Conservation (phyloP, 2,329 filamentous ascomycete genomes). For the Colletotrichum sp. region DNA sequence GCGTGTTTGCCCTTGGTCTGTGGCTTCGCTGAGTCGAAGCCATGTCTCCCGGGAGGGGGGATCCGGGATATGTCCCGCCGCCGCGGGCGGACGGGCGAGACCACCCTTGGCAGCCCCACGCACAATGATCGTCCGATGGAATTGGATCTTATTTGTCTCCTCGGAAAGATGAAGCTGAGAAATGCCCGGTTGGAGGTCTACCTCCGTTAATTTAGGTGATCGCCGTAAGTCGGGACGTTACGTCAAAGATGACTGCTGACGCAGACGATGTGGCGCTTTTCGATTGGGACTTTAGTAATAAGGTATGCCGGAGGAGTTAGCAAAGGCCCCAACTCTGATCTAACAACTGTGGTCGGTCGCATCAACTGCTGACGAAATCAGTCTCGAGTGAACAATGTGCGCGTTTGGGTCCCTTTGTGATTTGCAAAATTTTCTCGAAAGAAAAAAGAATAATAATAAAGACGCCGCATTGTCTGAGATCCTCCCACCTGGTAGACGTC, state of each 20-base stretch:
- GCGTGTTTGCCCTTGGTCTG: background rate
- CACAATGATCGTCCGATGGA: background rate
- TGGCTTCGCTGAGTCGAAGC: background rate
- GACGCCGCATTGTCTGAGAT: conserved; percentile 9
- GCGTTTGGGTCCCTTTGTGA: background rate
- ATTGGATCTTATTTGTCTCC: background rate
- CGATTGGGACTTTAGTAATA: background rate
- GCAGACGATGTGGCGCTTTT: background rate
- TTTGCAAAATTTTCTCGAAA: background rate
- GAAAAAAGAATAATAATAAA: conserved; percentile 10
- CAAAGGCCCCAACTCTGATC: background rate
- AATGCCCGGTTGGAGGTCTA: background rate
- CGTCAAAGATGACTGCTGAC: background rate
- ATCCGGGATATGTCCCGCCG: background rate
- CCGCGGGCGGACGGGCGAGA: background rate
- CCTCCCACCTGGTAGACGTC: background rate
- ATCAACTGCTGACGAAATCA: background rate
- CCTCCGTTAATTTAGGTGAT: background rate
- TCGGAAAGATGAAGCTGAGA: background rate
- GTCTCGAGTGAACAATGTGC: background rate
- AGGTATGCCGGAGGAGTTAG: background rate
- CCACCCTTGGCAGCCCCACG: background rate
- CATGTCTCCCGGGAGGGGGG: conserved; percentile 3
- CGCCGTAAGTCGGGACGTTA: background rate
- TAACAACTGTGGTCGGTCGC: background rate